Evolutionary conservation across 805 yeast species (phyloP), one percentile per base, ranked within the genome.

Genomic region (Candida loeiensis): DNA sequence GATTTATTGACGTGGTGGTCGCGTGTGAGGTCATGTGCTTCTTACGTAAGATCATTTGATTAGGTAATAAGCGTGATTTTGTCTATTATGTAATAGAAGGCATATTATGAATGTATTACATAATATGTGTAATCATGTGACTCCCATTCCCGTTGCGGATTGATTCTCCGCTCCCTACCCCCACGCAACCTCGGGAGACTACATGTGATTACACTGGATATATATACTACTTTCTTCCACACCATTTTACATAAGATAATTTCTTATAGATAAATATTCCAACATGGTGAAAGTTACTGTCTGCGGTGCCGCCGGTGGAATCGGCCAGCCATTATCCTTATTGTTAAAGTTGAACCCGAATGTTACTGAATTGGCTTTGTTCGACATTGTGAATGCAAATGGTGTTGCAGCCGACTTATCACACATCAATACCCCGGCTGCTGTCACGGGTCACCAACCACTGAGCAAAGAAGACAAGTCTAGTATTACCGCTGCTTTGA

Each of bases 281-380:
- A n/a, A n/a, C n/a, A 66, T 63, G 65, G 69, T 66, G 34, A 69
- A 69, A 58, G 74, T 69, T 43, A 69, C 74, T 27, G 73, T 69
- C 37, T 69, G 73, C 47, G 74, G 74, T 31, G 74, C 74, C 32
- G 74, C 74, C 37, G 74, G 74, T 40, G 74, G 74, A 34, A 69
- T 69, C 45, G 74, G 74, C 38, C 74, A 69, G 50, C 74, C 74
- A 15, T 61, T 69, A 39, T 69, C 74, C 9, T 57, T 69, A 40
- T 58, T 69, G 35, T 56, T 69, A 45, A 69, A 69, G 47, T 54
- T 68, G 43, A 69, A 69, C 47, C 59, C 63, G 4, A 49, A 55
- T 13, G 69, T 69, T 24, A 53, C 64, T 15, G 67, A 64, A 41
- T 59, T 69, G 43, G 57, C 73, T 6, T 56, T 69, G 27, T 69